Evolutionary conservation across 257 asterid species (phyloP).

Genomic region (Anisodus acutangulus): DNA sequence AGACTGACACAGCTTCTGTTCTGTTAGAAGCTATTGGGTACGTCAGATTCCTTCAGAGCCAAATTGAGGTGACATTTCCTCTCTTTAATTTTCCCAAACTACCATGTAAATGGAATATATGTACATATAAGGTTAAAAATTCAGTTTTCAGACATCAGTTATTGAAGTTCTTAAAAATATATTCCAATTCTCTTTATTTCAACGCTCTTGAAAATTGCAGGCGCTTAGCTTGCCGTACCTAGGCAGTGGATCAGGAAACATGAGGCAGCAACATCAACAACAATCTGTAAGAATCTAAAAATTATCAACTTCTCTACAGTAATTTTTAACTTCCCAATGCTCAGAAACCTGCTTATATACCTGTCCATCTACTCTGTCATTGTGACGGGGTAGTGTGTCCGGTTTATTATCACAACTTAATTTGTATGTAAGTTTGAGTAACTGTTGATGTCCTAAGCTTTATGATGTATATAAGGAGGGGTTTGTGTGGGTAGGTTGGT

Average conservation of each 20-base stretch:
- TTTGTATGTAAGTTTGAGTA: background rate
- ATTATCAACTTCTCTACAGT: background rate
- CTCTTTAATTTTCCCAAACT: constrained; percentile 38
- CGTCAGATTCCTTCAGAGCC: constrained; percentile 87
- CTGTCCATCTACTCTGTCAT: too few species aligned
- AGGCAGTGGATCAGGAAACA: constrained; percentile 53
- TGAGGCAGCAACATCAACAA: constrained; percentile 47
- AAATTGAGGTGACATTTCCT: constrained; percentile 73
- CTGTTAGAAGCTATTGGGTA: constrained; percentile 85
- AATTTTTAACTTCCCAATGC: background rate
- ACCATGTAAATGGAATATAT: constrained; percentile 34
- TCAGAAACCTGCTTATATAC: too few species aligned
- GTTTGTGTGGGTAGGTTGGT: too few species aligned
- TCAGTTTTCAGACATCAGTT: constrained; percentile 25
- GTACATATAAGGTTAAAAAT: background rate
- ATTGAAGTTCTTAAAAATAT: constrained; percentile 31
- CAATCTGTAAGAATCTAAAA: constrained; percentile 46
- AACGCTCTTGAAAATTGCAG: constrained; percentile 57
- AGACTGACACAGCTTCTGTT: constrained; percentile 96
- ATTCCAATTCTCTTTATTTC: constrained; percentile 20
- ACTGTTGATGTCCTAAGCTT: background rate
- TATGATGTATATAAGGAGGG: too few species aligned
- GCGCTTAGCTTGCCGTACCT: constrained; percentile 81
- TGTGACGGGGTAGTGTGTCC: too few species aligned
- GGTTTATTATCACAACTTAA: too few species aligned